These are phyloP conservation scores for Pyricularia grisea DNA, from an alignment of 2,329 filamentous ascomycete species.

Conservation along the genomic window DNA sequence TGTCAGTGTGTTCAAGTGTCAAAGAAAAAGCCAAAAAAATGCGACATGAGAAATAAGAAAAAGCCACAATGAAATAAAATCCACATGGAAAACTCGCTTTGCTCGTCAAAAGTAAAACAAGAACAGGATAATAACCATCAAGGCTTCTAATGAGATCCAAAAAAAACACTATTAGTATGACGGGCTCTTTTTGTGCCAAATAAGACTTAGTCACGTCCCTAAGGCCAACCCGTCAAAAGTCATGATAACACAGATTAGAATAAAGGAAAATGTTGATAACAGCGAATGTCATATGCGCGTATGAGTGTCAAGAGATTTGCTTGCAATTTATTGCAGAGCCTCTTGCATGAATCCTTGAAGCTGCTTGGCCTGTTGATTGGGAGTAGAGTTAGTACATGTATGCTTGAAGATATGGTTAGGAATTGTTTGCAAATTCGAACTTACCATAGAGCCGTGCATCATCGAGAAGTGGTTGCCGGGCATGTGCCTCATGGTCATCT, in stretches of 20 bases:
- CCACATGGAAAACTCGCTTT: background rate
- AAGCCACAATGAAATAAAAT: background rate
- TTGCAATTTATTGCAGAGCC: conserved; percentile 16
- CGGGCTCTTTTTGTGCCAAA: background rate
- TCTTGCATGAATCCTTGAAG: conserved; percentile 24
- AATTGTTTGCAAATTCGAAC: conserved; percentile 10
- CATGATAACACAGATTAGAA: background rate
- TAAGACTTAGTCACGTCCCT: background rate
- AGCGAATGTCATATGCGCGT: background rate
- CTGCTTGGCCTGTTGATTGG: conserved; percentile 21
- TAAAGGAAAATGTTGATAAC: background rate
- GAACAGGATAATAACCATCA: background rate
- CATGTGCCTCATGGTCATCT: conserved; percentile 58
- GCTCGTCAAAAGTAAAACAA: background rate
- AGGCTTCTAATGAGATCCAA: background rate
- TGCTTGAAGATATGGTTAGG: background rate
- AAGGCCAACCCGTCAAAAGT: background rate
- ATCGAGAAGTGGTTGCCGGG: conserved; percentile 67
- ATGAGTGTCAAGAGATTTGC: background rate
- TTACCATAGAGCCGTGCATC: conserved; percentile 52
- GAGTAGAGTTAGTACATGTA: conserved; percentile 9
- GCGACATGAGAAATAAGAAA: background rate
- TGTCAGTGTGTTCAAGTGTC: no score
- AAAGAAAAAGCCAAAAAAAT: background rate
- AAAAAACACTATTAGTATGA: background rate